phyloP scores from a whole-genome alignment of 371 early-diverging fungal species.

The Mortierella sp. region DNA sequence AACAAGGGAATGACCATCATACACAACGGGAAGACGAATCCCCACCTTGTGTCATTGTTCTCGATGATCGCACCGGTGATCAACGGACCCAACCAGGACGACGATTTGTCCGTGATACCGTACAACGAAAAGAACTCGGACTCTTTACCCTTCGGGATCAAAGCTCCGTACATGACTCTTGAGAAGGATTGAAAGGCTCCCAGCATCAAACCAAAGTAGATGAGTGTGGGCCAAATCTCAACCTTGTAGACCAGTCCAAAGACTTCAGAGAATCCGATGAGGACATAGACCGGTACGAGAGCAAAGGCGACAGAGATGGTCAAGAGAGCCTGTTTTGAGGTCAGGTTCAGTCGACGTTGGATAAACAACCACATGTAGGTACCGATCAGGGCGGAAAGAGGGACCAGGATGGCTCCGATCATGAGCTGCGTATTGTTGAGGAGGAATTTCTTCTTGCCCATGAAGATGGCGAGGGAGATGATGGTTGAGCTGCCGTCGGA shows the following conservation, averaged over 20 bases:
- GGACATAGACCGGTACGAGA: conserved; percentile 63
- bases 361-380: conserved; percentile 63
- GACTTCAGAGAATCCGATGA: conserved; percentile 64
- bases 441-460: conserved; percentile 57
- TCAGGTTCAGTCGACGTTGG: conserved; percentile 55
- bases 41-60: conserved; percentile 56
- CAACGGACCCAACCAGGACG: conserved; percentile 72
- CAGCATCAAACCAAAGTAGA: conserved; percentile 64
- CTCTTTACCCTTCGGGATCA: conserved; percentile 62
- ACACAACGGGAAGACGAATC: conserved; percentile 58
- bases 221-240: conserved; percentile 60
- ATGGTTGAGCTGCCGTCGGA: conserved; percentile 60
- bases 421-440: conserved; percentile 55
- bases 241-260: conserved; percentile 58
- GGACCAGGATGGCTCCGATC: conserved; percentile 58
- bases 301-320: conserved; percentile 38
- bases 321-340: conserved; percentile 47
- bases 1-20: conserved; percentile 59
- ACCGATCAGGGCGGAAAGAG: conserved; percentile 62
- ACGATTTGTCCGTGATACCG: conserved; percentile 74
- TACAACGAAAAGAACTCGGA: conserved; percentile 67
- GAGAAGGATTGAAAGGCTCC: conserved; percentile 67
- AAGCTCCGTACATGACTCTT: conserved; percentile 59
- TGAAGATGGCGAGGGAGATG: conserved; percentile 58
- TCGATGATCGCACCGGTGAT: conserved; percentile 64